Conservation (phyloP, 768 basidiomycete genomes). For the Leccinum boreale region DNA sequence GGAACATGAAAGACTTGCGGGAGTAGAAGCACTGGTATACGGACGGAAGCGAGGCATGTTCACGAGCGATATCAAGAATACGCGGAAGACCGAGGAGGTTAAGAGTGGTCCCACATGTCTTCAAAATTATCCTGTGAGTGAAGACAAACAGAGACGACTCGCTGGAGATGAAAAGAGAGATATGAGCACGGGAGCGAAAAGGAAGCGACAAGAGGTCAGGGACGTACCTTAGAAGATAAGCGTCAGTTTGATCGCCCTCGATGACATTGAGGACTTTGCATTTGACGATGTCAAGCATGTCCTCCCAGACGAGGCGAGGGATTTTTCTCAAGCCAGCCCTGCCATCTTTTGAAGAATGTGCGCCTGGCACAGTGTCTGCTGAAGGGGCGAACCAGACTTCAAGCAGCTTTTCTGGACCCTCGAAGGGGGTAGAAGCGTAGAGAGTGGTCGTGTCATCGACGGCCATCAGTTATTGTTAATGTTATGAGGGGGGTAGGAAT, state of each 20-base stretch:
- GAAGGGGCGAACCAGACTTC: slow-evolving; percentile 97
- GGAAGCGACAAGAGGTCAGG: neutral
- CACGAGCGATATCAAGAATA: slow-evolving; percentile 88
- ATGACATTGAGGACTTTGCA: slow-evolving; percentile 94
- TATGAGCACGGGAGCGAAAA: slow-evolving; percentile 9
- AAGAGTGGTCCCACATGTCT: slow-evolving; percentile 98
- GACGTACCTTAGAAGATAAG: slow-evolving; percentile 90
- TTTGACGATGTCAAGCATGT: slow-evolving; percentile 94
- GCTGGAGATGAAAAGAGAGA: slow-evolving; percentile 42
- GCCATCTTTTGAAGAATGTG: slow-evolving; percentile 35
- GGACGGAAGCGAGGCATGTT: slow-evolving; percentile 57
- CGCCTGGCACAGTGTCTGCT: slow-evolving; percentile 52
- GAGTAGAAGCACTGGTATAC: slow-evolving; percentile 97
- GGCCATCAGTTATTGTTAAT: slow-evolving; percentile 21
- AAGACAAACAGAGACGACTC: slow-evolving; percentile 97
- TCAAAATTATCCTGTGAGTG: slow-evolving; percentile 93
- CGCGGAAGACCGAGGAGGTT: slow-evolving; percentile 93
- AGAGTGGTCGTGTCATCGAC: slow-evolving; percentile 18
- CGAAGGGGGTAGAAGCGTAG: slow-evolving; percentile 59
- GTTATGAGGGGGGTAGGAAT: neutral
- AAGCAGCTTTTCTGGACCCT: slow-evolving; percentile 92
- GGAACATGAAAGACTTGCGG: slow-evolving; percentile 99
- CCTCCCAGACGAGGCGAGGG: slow-evolving; percentile 80
- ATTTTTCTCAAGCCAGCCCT: slow-evolving; percentile 77
- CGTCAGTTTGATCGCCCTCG: slow-evolving; percentile 87